Base-by-base conservation (phyloP, 2,329 filamentous ascomycete species). In the Tolypocladium album region DNA sequence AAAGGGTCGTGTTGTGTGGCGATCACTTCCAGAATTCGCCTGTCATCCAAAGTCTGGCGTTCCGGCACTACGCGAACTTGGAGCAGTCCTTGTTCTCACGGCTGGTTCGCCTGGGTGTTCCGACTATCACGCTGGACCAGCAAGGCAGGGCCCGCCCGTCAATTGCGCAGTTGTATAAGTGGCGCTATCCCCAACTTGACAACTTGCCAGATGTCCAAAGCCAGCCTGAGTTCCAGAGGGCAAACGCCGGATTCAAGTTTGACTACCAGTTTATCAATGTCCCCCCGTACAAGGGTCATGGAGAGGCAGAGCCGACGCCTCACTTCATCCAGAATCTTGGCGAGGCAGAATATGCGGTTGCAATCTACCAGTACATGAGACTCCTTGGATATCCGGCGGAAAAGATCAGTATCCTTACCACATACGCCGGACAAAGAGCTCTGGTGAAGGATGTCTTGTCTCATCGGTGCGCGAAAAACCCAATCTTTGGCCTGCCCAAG, bases 261-360 rank as follows among this genome's bases (percentile, higher is more conserved):
- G 92, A 97, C 64, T 97, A 92, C 74, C 94, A 99, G 70, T 99
- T 99, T 75, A 92, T 99, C 77, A 86, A 97, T 67, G 92, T 99
- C 1, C 87, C 88, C 2, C 89, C 97, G 70, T 99, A 97, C 78
- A 95, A 95, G 74, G 92, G 90, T 42, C 82, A 81, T 60, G 94
- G 94, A 57, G 94, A 99, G 76, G 83, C 85, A 57, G 92, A 97
- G 71, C 94, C 94, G 0, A 89, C 88, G 31, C 90, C 93, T 27
- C 93, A 97, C 74, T 99, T 96, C 72, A 88, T 97, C 59, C 93
- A 97, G 72, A 99, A 99, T 68, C 76, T 97, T 53, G 94, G 94
- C 55, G 94, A 99, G 75, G 94, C 94, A 2, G 95, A 99, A 75
- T 99, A 97, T 71, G 89, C 92, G 2, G 94, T 97, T 34, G 94